Base-by-base conservation (phyloP, 108 stramenopile genomes). In the Schizochytrium sp. region DNA sequence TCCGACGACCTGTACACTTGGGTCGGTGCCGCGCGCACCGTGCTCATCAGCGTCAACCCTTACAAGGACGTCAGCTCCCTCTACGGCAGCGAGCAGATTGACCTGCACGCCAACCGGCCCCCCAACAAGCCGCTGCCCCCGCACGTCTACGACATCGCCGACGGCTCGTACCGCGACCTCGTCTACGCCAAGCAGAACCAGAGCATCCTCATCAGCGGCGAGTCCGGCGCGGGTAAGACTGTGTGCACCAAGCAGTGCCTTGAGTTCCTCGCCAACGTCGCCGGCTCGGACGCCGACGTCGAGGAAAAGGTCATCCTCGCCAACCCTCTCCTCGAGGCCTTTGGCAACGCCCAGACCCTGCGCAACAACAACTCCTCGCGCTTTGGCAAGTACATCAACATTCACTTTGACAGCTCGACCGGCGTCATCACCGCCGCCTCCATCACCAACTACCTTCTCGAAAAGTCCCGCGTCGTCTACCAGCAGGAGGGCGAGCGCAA, bases 1-100 rank as follows among this genome's bases (percentile, higher is more conserved):
- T 76, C 58, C n/a, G 93, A 92, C 60, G 58, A 60, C 5, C 92
- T 93, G 58, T 93, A 93, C 89, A 93, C 92, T 4, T 90, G 89
- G 87, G 91, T 93, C 18, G 92, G 92, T 8, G 91, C 92, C 10
- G 72, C 87, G 25, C 87, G 57, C 87, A 58, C 87, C 60, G 93
- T 89, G 5, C 55, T 89, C 53, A 41, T 72, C 4, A 41, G 55
- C 72, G 72, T 89, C 53, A 89, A 89, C 88, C 88, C 88, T 5
- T 89, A 72, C 88, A 72, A 72, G 72, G 5, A 23, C 44, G 44
- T 88, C 44, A 59, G 28, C 29, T 16, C 89, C 34, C 72, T 88
- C 23, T 88, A 88, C 58, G 69, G 63, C 88, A 8, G 14, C 23
- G 76, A 83, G 76, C 44, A 45, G 23, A 48, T 83, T 45, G 45